Conservation (phyloP, 2,329 filamentous ascomycete genomes). For the Neopestalotiopsis sp. region DNA sequence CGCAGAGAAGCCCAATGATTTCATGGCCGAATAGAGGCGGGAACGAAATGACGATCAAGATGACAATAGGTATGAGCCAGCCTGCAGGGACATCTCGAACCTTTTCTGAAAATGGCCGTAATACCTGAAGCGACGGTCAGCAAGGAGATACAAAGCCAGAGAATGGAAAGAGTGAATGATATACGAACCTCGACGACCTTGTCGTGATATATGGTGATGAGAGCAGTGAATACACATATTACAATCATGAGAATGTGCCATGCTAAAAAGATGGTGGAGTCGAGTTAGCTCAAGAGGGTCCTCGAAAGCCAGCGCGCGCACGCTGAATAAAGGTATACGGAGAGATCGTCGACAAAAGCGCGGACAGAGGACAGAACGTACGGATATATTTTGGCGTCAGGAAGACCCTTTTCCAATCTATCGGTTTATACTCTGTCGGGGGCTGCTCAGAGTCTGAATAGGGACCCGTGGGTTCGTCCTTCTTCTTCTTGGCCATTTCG, state of each 20-base stretch:
- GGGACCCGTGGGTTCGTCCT: constrained; percentile 4
- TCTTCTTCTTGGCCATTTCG: constrained; percentile 14
- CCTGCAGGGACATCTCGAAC: constrained; percentile 43
- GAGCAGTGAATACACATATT: constrained; percentile 34
- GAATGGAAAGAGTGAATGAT: too few relatives aligned
- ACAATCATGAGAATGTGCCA: constrained; percentile 35
- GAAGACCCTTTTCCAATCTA: constrained; percentile 41
- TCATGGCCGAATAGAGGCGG: constrained; percentile 48
- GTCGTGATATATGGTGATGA: constrained; percentile 43
- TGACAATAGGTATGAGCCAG: constrained; percentile 44
- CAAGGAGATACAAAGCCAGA: background rate
- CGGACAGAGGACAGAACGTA: constrained; percentile 15
- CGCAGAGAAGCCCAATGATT: constrained; percentile 44
- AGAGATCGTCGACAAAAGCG: background rate
- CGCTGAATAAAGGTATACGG: constrained; percentile 10
- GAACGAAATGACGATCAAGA: constrained; percentile 45
- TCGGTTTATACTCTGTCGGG: constrained; percentile 37
- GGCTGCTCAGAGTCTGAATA: constrained; percentile 22
- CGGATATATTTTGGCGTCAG: constrained; percentile 40
- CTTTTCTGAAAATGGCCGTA: constrained; percentile 42
- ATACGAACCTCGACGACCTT: constrained; percentile 39
- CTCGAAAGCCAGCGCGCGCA: background rate
- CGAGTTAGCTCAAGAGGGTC: background rate
- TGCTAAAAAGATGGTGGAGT: constrained; percentile 19
- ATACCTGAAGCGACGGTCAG: constrained; percentile 24